A percentile compares a stretch with the other conserved stretches of the same genome.
phyloP scores from a whole-genome alignment of 352 stramenopile species.

The Phytophthora quininea region DNA sequence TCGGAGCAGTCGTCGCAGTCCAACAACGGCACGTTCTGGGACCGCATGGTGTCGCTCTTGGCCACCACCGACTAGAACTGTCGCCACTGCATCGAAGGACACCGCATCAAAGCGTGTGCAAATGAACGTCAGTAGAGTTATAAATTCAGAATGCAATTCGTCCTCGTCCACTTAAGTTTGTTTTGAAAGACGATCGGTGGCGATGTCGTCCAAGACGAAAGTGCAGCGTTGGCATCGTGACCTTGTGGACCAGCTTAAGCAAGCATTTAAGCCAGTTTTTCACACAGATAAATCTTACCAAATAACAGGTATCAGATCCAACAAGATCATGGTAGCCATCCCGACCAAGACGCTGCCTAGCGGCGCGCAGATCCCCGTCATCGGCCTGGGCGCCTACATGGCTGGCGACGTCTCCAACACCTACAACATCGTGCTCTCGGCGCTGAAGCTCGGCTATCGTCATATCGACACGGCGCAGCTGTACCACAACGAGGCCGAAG shows the following conservation, averaged over 20 bases:
- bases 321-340: slow-evolving; percentile 10
- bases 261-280: too few species aligned
- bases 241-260: too few species aligned
- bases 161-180: too few species aligned
- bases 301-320: too few species aligned
- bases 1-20: slow-evolving; percentile 46
- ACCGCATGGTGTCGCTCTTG: slow-evolving; percentile 50
- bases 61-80: slow-evolving; percentile 12
- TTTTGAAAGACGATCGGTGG: not conserved
- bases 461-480: slow-evolving; percentile 90
- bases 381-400: slow-evolving; percentile 68
- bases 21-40: slow-evolving; percentile 51
- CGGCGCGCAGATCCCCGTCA: slow-evolving; percentile 46
- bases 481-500: slow-evolving; percentile 88
- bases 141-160: too few species aligned
- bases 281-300: too few species aligned
- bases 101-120: not conserved
- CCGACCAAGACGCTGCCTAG: slow-evolving; percentile 48
- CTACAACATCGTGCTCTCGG: slow-evolving; percentile 57
- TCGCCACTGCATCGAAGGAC: slow-evolving; percentile 5
- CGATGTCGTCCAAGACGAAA: not conserved
- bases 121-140: slow-evolving; percentile 18
- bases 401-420: slow-evolving; percentile 53
- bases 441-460: slow-evolving; percentile 83
- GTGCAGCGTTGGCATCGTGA: not conserved